Percentiles rank a stretch among this genome's conserved stretches.
Conservation (phyloP, 345 rosid genomes). For the Sisymbrium irio region DNA sequence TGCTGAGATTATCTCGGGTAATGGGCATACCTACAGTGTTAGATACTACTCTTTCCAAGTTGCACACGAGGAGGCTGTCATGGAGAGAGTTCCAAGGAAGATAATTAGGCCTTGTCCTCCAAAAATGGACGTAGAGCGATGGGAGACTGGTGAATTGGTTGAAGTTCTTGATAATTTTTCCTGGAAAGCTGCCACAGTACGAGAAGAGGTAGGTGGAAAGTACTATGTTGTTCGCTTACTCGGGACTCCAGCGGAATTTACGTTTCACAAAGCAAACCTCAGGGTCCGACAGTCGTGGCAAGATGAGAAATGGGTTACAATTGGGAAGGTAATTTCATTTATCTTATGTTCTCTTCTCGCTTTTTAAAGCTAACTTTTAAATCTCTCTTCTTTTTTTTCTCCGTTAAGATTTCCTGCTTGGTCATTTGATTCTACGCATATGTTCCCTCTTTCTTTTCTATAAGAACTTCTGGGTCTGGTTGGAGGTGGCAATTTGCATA, state of each 20-base stretch:
- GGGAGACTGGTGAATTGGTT: conserved; percentile 59
- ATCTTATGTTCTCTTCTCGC: neutral
- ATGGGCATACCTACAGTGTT: conserved; percentile 61
- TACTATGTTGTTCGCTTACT: conserved; percentile 48
- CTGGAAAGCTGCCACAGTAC: conserved; percentile 61
- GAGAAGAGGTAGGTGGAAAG: conserved; percentile 33
- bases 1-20: conserved; percentile 61
- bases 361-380: neutral
- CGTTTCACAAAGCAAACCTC: conserved; percentile 40
- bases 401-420: neutral
- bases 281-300: conserved; percentile 68
- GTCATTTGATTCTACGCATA: neutral
- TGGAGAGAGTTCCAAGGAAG: conserved; percentile 61
- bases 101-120: conserved; percentile 71
- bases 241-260: conserved; percentile 40
- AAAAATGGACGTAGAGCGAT: conserved; percentile 38
- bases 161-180: conserved; percentile 54
- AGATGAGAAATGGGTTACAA: conserved; percentile 53
- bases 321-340: conserved; percentile 43
- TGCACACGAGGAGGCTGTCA: neutral
- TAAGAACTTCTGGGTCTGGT: neutral
- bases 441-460: neutral
- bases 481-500: conserved; percentile 12
- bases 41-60: conserved; percentile 32
- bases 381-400: neutral